These are phyloP conservation scores for Exophiala spinifera DNA, from an alignment of 2,329 filamentous ascomycete genomes.

Conservation along the genomic window DNA sequence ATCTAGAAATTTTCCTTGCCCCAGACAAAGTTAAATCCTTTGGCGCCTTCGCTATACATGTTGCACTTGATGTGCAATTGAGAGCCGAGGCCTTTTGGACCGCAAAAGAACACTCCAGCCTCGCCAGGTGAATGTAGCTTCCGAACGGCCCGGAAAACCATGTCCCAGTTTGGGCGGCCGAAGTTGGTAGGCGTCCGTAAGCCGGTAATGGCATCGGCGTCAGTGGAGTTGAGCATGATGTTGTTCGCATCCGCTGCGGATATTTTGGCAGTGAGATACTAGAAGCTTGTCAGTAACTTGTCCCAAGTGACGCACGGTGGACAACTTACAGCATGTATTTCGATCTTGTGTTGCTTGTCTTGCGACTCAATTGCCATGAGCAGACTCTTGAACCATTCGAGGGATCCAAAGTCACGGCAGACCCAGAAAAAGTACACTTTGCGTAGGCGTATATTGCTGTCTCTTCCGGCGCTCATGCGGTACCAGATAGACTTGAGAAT, in stretches of 20 bases:
- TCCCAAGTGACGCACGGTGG: not conserved
- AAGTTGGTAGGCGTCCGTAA: slow-evolving; percentile 80
- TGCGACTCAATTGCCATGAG: slow-evolving; percentile 82
- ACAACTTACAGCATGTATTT: slow-evolving; percentile 69
- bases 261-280: slow-evolving; percentile 82
- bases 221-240: slow-evolving; percentile 81
- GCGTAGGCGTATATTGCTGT: slow-evolving; percentile 67
- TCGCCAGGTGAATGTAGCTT: slow-evolving; percentile 73
- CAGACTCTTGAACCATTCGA: slow-evolving; percentile 85
- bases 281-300: not conserved
- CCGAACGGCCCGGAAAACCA: slow-evolving; percentile 79
- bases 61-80: slow-evolving; percentile 79
- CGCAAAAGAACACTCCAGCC: slow-evolving; percentile 80
- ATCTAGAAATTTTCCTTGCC: slow-evolving; percentile 53
- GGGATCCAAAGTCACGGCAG: slow-evolving; percentile 80
- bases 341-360: slow-evolving; percentile 77
- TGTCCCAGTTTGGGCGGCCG: slow-evolving; percentile 84
- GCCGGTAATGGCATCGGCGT: slow-evolving; percentile 81
- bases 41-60: slow-evolving; percentile 67
- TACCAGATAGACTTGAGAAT: slow-evolving; percentile 84
- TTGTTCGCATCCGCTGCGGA: slow-evolving; percentile 82
- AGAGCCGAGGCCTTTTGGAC: slow-evolving; percentile 74
- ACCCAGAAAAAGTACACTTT: slow-evolving; percentile 96
- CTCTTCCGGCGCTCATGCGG: slow-evolving; percentile 68
- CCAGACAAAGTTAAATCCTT: slow-evolving; percentile 58